Percentiles rank a stretch among this genome's conserved stretches.
phyloP scores from a whole-genome alignment of 352 stramenopile genomes.

The Pythium vanterpoolii region DNA sequence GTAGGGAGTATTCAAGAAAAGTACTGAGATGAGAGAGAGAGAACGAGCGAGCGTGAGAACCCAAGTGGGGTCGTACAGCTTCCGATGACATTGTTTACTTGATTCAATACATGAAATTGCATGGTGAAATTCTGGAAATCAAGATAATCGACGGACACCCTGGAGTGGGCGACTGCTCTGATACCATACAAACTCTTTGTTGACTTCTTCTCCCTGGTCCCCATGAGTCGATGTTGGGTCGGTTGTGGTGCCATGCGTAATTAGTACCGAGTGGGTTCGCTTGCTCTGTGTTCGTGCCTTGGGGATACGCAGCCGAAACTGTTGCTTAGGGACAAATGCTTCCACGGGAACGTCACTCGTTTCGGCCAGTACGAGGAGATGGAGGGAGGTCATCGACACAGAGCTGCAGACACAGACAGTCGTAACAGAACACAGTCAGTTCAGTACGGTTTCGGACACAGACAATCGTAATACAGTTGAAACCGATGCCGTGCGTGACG shows the following conservation, averaged over 20 bases:
- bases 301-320: slow-evolving; percentile 51
- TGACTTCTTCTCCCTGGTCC: background rate
- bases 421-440: background rate
- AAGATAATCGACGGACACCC: slow-evolving; percentile 5
- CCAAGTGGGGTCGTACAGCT: no score
- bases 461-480: no score
- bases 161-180: slow-evolving; percentile 8
- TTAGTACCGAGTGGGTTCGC: slow-evolving; percentile 7
- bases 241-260: background rate
- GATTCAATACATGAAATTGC: slow-evolving; percentile 1
- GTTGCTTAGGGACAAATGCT: slow-evolving; percentile 61
- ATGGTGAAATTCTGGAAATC: background rate
- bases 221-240: background rate
- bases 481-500: no score
- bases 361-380: slow-evolving; percentile 48
- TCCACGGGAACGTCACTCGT: slow-evolving; percentile 26
- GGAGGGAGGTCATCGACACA: slow-evolving; percentile 43
- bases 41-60: background rate
- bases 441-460: background rate
- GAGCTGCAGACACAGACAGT: slow-evolving; percentile 21
- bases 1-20: background rate
- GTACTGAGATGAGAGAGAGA: background rate
- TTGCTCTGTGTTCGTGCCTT: slow-evolving; percentile 23
- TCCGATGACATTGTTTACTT: background rate
- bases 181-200: slow-evolving; percentile 17